A percentile compares a stretch with the other conserved stretches of the same genome.
phyloP scores from a whole-genome alignment of 306 rosid genomes.

The Prunus fruticosa region DNA sequence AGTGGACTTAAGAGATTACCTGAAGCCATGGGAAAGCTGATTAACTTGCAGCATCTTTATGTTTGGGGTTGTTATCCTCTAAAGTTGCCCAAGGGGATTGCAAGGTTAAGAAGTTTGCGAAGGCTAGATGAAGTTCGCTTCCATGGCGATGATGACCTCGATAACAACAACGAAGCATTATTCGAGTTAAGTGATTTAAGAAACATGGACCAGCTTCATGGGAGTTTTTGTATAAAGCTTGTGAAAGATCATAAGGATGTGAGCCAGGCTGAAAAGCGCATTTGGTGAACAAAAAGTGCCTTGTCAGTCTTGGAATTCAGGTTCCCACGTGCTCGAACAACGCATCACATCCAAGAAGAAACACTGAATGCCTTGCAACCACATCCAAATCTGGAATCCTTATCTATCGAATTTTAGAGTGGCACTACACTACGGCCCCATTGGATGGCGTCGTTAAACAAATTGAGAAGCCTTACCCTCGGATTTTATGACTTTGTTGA shows the following conservation, averaged over 20 bases:
- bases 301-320: neutral
- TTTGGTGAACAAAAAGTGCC: neutral
- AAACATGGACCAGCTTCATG: no score
- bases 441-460: no score
- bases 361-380: neutral
- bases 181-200: no score
- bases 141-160: no score
- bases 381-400: neutral
- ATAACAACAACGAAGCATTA: neutral
- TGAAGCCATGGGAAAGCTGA: neutral
- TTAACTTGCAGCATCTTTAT: no score
- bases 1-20: neutral
- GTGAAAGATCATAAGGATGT: neutral
- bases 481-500: rapidly evolving
- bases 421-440: no score
- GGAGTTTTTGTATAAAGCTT: rapidly evolving
- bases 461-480: neutral
- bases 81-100: no score
- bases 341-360: neutral
- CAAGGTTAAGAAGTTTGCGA: neutral
- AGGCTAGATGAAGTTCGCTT: neutral
- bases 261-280: neutral
- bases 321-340: rapidly evolving
- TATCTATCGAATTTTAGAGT: rapidly evolving
- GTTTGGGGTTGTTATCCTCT: rapidly evolving